Base-by-base conservation (phyloP, 78 protist genomes). In the Blattamonas nauphoetae region DNA sequence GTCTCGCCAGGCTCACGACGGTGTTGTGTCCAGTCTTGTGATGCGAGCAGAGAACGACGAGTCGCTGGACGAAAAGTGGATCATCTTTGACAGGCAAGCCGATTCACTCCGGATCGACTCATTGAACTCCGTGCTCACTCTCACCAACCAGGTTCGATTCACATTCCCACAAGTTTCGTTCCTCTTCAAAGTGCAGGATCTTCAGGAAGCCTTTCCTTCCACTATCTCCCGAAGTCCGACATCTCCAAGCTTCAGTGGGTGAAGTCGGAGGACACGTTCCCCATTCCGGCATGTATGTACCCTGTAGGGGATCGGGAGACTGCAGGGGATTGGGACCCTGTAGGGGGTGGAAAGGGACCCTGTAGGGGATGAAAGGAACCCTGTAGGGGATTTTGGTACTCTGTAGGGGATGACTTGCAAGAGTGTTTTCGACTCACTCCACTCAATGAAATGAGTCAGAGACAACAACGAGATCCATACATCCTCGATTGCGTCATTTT, bases 71-170 rank as follows among this genome's bases (percentile, higher is more conserved):
- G 44, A 86, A 46, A 90, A 90, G 78, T 93, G 95, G 97, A 45
- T 95, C 5, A 32, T 93, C 29, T 34, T 93, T 36, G 97, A 93
- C 81, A 93, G 97, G 21, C 95, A 93, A 6, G 93, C 89, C 45
- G 95, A 92, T 80, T 90, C 95, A 33, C 85, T 92, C 45, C 92
- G 96, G 95, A 90, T 91, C 42, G 97, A 95, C 89, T 78, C 85
- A 42, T 91, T 95, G 96, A 95, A 95, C 91, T 89, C 96, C 0
- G 94, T 93, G 85, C 90, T 94, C 45, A 94, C 96, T 45, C 92
- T 94, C 45, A 86, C 80, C 88, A 90, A 84, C 86, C 90, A 93
- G 0, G 95, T 91, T 46, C 92, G 96, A 43, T 92, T 94, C 79
- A 0, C 91, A 35, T 71, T 94, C 87, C 78, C 85, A 41, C 87